Evolutionary conservation across 257 asterid species (phyloP), one percentile per base, ranked within the genome.

Genomic region (Marsdenia floribunda): DNA sequence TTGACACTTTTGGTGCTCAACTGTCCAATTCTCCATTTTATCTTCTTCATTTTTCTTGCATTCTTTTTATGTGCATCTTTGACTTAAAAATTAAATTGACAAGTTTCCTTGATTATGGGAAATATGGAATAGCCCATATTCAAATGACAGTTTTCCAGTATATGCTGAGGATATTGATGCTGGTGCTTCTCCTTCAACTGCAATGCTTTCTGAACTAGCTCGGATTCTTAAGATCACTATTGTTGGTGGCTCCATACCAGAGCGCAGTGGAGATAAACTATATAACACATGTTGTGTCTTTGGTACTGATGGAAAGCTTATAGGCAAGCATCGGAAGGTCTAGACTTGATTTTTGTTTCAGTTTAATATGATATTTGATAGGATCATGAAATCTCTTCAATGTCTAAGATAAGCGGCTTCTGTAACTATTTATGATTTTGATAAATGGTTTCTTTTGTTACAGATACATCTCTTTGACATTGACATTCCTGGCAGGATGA

Each of bases 381-480:
- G 12, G 57, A 76, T 38, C 72, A 35, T 35, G 74, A 64, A 73
- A 59, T 74, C 60, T 67, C 67, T 7, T 54, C 68, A 9, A 57
- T 33, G 19, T 29, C 67, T 70, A 21, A 60, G 76, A 38, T 52
- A 6, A 15, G 38, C 68, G 38, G 61, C 58, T 69, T 83, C 47
- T 61, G 50, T 19, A 72, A 67, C 42, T 71, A 72, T 24, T 53
- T 15, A 78, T 60, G 64, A 70, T 58, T 40, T 77, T 15, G 24
- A 77, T 61, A 68, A 49, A 15, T 37, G 38, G 29, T 67, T 72
- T 49, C 2, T 55, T 61, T 77, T 70, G 50, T 78, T 83, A 53
- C 95, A 90, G 97, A 87, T 90, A 78, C 96, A 91, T 86, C 93
- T 91, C 61, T 91, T 91, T 74, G 96, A 92, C 78, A 90, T 92